Evolutionary conservation across 306 rosid species (phyloP), one percentile per base, ranked within the genome.

Genomic region (Fragaria nilgerrensis): DNA sequence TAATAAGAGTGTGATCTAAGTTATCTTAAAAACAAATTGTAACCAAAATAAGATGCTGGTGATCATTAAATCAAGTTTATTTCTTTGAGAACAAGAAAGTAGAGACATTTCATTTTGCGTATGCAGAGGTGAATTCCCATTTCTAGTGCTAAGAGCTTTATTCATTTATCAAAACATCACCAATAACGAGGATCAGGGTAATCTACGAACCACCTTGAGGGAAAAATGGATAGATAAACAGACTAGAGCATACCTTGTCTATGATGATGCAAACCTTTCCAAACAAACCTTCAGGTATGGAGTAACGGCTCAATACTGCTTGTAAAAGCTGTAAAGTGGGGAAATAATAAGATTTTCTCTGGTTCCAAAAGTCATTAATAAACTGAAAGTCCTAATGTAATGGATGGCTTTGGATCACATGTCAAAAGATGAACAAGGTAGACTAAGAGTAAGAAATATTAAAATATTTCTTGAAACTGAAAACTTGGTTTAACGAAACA

Each of bases 201-300:
- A 62, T 11, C 39, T 62, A 29, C 10, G 6, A 13, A 55, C 23
- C 71, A 41, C 47, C 32, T 23, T 56, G 47, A 62, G 67, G 41
- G 19, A 16, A 16, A 61, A 7, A 71, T 39, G 45, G 20, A 29
- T 14, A 29, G 17, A 14, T 2, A 22, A 65, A 52, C 14, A 43
- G 9, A 32, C 55, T 5, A 50, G 49, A 14, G 13, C 27, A 44
- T 82, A 95, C 98, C 86, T 95, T 95, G 87, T 95, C 97, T 77
- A 95, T 95, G 74, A 92, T 95, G 89, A 92, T 77, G 92, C 96
- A 95, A 80, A 92, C 93, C 82, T 89, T 95, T 87, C 93, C 92
- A 86, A 95, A 95, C 81, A 92, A 82, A 77, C 82, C 84, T 70
- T 86, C 92, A 63, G 91, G 95, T 58, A 95, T 79, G 67, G 91